phyloP scores from a whole-genome alignment of 108 stramenopile genomes.

The Skeletonema potamos region DNA sequence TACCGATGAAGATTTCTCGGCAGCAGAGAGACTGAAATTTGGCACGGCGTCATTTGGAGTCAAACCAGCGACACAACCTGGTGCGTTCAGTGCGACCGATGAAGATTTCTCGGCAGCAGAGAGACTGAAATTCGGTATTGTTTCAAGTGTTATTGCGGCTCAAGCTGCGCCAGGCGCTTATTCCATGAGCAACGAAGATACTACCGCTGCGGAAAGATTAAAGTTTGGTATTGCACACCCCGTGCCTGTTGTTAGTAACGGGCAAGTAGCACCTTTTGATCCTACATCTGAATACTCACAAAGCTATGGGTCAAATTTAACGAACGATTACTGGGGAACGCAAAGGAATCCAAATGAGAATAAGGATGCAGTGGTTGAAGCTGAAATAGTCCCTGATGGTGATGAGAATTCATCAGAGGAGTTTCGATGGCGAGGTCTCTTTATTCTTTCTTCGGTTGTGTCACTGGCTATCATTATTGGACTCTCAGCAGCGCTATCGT shows the following conservation, averaged over 20 bases:
- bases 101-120: conserved; percentile 18
- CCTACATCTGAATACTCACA: background rate
- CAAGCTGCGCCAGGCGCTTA: background rate
- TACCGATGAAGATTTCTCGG: background rate
- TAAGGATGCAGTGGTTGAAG: background rate
- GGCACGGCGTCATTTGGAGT: background rate
- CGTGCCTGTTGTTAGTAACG: background rate
- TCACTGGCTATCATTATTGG: conserved; percentile 29
- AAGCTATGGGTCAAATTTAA: background rate
- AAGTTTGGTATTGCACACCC: conserved; percentile 13
- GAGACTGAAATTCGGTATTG: conserved; percentile 13
- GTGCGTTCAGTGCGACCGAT: background rate
- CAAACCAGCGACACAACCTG: background rate
- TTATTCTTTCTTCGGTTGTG: conserved; percentile 9
- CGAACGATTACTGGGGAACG: background rate
- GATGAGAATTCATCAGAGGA: background rate
- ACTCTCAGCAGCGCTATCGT: conserved; percentile 17
- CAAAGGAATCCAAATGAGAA: background rate
- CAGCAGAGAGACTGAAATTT: conserved; percentile 18
- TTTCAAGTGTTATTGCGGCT: background rate
- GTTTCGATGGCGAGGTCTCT: conserved; percentile 23
- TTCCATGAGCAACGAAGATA: background rate
- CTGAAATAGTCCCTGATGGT: background rate
- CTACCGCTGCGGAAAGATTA: conserved; percentile 10
- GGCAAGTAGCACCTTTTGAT: background rate